These are phyloP conservation scores for Nakaseomyces kungkrabaensis DNA, from an alignment of 1,139 yeast genomes.

Conservation along the genomic window DNA sequence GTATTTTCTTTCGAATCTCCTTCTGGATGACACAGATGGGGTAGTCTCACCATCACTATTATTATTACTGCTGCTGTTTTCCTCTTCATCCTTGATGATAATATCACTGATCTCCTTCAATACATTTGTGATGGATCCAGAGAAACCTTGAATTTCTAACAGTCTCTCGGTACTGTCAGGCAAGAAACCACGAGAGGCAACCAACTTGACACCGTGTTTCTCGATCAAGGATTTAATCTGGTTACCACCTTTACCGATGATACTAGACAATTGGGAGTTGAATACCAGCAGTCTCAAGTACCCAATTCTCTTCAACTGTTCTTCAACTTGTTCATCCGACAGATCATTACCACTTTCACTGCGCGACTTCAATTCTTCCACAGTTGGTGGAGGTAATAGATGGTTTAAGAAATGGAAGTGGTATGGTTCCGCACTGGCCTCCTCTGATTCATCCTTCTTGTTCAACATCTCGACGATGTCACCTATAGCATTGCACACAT, in stretches of 20 bases:
- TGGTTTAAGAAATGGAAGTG: constrained; percentile 27
- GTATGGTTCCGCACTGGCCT: constrained; percentile 14
- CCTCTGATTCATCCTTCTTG: constrained; percentile 10
- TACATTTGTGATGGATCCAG: constrained; percentile 61
- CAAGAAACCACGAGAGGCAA: constrained; percentile 77
- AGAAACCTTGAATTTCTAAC: constrained; percentile 80
- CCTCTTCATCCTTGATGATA: constrained; percentile 19
- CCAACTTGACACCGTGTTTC: constrained; percentile 62
- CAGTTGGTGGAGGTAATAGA: constrained; percentile 26
- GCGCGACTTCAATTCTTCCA: constrained; percentile 14
- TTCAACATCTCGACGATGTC: constrained; percentile 58
- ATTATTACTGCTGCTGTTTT: constrained; percentile 13
- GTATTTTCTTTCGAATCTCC: constrained; percentile 12
- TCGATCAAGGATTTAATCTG: constrained; percentile 78
- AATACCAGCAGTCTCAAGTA: constrained; percentile 63
- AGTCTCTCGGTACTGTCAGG: constrained; percentile 81
- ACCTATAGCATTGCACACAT: constrained; percentile 63
- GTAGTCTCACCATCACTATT: background rate
- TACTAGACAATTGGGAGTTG: constrained; percentile 82
- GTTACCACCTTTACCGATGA: constrained; percentile 77
- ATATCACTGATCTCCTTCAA: constrained; percentile 35
- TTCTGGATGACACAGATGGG: background rate
- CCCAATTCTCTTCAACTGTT: constrained; percentile 21
- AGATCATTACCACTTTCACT: background rate
- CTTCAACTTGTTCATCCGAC: constrained; percentile 10